Evolutionary conservation across 345 rosid genomes (phyloP).

Genomic region (Aquilaria sinensis): DNA sequence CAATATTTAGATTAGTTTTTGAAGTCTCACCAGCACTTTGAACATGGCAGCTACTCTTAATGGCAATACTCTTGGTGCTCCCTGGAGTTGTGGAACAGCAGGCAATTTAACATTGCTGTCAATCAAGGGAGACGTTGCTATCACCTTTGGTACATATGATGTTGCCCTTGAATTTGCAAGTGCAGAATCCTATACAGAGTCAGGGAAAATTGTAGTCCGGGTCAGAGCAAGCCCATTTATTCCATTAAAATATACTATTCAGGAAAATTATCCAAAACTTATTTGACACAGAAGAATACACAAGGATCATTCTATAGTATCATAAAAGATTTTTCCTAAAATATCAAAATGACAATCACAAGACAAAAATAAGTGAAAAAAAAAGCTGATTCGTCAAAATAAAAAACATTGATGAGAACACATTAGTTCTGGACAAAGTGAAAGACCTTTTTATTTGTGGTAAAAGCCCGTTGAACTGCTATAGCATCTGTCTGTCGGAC

Average conservation of each 20-base stretch:
- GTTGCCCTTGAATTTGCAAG: conserved; percentile 46
- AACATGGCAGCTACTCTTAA: conserved; percentile 86
- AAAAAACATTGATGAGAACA: conserved; percentile 6
- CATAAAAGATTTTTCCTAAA: too few species aligned
- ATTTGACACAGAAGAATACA: too few species aligned
- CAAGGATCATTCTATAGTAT: too few species aligned
- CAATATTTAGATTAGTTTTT: neutral
- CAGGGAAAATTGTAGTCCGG: conserved; percentile 1
- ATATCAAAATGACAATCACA: neutral
- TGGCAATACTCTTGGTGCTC: conserved; percentile 57
- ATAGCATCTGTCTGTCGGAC: conserved; percentile 79
- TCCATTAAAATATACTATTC: too few species aligned
- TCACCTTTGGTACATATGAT: conserved; percentile 59
- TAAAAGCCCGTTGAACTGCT: conserved; percentile 87
- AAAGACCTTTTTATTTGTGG: conserved; percentile 55
- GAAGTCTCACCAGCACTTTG: conserved; percentile 67
- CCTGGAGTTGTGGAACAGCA: conserved; percentile 63
- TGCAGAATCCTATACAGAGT: conserved; percentile 47
- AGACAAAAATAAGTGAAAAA: conserved; percentile 15
- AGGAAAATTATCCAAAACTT: too few species aligned
- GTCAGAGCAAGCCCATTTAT: too few species aligned
- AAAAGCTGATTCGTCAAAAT: neutral
- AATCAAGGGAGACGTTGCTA: conserved; percentile 50
- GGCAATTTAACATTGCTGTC: conserved; percentile 43
- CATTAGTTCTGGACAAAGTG: neutral